Conservation (phyloP, 331 rosid species). For the Acacia pycnantha region DNA sequence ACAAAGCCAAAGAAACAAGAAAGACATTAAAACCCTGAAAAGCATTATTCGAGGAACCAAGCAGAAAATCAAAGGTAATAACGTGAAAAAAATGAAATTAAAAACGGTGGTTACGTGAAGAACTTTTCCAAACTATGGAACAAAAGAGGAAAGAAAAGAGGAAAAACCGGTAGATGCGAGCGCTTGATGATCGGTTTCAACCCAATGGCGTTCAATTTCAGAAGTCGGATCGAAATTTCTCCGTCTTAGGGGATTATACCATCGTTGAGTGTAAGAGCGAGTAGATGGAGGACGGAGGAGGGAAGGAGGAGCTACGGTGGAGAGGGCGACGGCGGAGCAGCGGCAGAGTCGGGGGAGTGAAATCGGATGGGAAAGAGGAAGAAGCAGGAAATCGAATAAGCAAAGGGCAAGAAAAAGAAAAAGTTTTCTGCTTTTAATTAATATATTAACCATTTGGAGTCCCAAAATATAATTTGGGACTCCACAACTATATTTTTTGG, state of each 20-base stretch:
- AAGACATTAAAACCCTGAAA: not conserved
- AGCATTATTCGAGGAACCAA: too few species aligned
- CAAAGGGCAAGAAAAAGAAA: too few species aligned
- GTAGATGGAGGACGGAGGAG: conserved; percentile 31
- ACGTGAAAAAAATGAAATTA: not conserved
- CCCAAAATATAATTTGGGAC: too few species aligned
- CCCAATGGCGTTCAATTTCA: conserved; percentile 63
- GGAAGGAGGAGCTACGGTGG: too few species aligned
- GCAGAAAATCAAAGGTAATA: too few species aligned
- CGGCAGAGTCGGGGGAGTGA: too few species aligned
- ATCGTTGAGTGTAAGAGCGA: conserved; percentile 31
- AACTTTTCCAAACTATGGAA: not conserved
- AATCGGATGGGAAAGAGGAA: too few species aligned
- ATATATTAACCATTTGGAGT: too few species aligned
- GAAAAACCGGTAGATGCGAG: conserved; percentile 51
- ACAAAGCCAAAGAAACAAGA: not conserved
- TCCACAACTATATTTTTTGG: too few species aligned
- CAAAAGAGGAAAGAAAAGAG: not conserved
- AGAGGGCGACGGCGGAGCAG: too few species aligned
- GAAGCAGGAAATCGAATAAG: too few species aligned
- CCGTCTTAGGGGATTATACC: conserved; percentile 43
- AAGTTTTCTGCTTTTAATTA: too few species aligned
- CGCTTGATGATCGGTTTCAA: conserved; percentile 49
- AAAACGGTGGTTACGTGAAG: not conserved
- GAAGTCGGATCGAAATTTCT: conserved; percentile 24